Base-by-base conservation (phyloP, 495 filamentous ascomycete species). In the Aspergillus taichungensis region DNA sequence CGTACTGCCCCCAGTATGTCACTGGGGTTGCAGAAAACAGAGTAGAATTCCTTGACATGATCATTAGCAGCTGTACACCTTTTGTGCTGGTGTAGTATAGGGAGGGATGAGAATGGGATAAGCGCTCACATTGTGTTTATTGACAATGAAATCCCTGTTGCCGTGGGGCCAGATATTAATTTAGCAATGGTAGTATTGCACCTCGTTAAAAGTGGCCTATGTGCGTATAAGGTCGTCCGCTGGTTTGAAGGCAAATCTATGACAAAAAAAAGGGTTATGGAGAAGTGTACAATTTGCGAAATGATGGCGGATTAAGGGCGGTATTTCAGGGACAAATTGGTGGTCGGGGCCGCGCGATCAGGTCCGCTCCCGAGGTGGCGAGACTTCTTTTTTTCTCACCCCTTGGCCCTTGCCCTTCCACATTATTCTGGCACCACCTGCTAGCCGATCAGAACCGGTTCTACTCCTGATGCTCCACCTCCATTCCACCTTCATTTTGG, bases 1-100 rank as follows among this genome's bases (percentile, higher is more conserved):
- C 80, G 66, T 88, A 94, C 53, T 90, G 84, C 43, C 72, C 80
- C 71, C 84, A 80, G 67, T 88, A 95, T 46, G 80, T 77, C 28
- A 75, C 71, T 6, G 80, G 69, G 43, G 75, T 43, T 14, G 72
- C 54, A 28, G 72, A 68, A 34, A 75, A 54, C 28, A 69, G 49
- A 31, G 76, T 85, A 33, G 76, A 72, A 62, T 82, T 82, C 70
- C 77, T 80, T 29, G 10, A 39, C 5, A 1, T 29, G 18, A 30
- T 54, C 18, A 49, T 40, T 32, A 24, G 24, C 6, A 33, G 7
- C 11, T 13, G 6, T 24, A 42, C 18, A 24, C 18, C 18, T 24
- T 24, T 24, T 4, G 1, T 24, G 18, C 18, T 4, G 18, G 18
- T 4, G 4, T 24, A 24, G 2, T 24, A 18, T 42, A 46, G 10